A percentile compares a stretch with the other conserved stretches of the same genome.
These are phyloP conservation scores for Lenzites betulinus DNA, from an alignment of 768 basidiomycete species.

Conservation along the genomic window DNA sequence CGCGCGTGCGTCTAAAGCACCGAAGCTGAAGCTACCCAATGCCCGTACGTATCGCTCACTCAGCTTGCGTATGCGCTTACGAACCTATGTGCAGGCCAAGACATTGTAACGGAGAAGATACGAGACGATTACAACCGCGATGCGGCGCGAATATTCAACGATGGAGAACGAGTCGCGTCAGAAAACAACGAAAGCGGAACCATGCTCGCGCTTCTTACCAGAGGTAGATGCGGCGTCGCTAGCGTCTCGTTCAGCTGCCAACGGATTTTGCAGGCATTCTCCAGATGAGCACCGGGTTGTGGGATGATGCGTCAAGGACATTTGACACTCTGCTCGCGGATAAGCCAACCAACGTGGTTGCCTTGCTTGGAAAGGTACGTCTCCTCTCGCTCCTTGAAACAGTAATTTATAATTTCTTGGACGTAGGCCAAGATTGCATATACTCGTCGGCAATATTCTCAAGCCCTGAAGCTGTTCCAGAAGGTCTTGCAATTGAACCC, in stretches of 20 bases:
- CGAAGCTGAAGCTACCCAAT: slow-evolving; percentile 71
- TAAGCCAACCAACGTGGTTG: slow-evolving; percentile 86
- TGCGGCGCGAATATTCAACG: slow-evolving; percentile 69
- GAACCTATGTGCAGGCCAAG: slow-evolving; percentile 52
- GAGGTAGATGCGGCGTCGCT: slow-evolving; percentile 46
- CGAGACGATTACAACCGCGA: slow-evolving; percentile 72
- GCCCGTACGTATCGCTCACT: slow-evolving; percentile 58
- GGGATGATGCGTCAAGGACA: slow-evolving; percentile 79
- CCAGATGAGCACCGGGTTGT: slow-evolving; percentile 74
- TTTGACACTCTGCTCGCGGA: slow-evolving; percentile 79
- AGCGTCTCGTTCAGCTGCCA: neutral
- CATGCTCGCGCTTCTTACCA: slow-evolving; percentile 62
- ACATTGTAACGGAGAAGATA: slow-evolving; percentile 58
- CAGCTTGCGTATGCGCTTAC: neutral
- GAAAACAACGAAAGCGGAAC: slow-evolving; percentile 61
- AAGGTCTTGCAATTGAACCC: slow-evolving; percentile 79
- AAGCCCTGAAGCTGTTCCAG: slow-evolving; percentile 86
- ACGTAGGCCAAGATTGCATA: slow-evolving; percentile 80
- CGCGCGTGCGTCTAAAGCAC: slow-evolving; percentile 77
- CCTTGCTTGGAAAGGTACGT: slow-evolving; percentile 80
- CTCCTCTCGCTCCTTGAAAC: neutral
- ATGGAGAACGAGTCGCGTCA: slow-evolving; percentile 50
- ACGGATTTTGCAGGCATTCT: slow-evolving; percentile 60
- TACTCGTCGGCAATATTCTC: slow-evolving; percentile 71
- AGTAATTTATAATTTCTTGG: neutral